Conservation (phyloP, 352 stramenopile genomes). For the Globisporangium barbulae region DNA sequence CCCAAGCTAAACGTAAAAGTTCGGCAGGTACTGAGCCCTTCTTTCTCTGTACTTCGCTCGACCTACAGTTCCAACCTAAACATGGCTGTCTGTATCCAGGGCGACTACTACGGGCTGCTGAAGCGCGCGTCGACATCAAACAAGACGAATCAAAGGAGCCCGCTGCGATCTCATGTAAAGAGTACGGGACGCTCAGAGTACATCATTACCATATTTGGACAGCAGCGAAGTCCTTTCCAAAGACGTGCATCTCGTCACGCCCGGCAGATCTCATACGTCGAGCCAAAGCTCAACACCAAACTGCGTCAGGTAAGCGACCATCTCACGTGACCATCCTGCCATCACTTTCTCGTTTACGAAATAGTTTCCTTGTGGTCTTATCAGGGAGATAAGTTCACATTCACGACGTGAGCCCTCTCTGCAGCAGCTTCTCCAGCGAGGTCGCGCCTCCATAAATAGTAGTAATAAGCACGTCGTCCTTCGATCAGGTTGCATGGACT, state of each 20-base stretch:
- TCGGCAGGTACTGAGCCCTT: slow-evolving; percentile 29
- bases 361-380: slow-evolving; percentile 8
- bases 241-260: slow-evolving; percentile 27
- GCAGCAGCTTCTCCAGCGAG: slow-evolving; percentile 1
- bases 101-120: slow-evolving; percentile 64
- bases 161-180: slow-evolving; percentile 13
- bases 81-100: slow-evolving; percentile 23
- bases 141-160: slow-evolving; percentile 16
- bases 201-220: slow-evolving; percentile 15
- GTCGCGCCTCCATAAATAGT: slow-evolving; percentile 4
- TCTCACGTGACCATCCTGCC: background rate
- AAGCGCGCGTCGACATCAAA: slow-evolving; percentile 22
- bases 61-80: background rate
- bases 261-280: slow-evolving; percentile 52
- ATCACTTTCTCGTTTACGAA: background rate
- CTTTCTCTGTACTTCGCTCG: background rate
- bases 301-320: slow-evolving; percentile 55
- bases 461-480: background rate
- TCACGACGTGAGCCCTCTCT: slow-evolving; percentile 46
- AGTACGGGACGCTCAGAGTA: slow-evolving; percentile 20
- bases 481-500: background rate
- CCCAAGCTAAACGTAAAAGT: slow-evolving; percentile 64
- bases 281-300: slow-evolving; percentile 80
- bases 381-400: slow-evolving; percentile 77
- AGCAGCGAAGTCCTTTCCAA: slow-evolving; percentile 20